A percentile compares a stretch with the other conserved stretches of the same genome.
These are phyloP conservation scores for Vitis rotundifolia DNA, from an alignment of 164 flowering plant species.

Conservation along the genomic window DNA sequence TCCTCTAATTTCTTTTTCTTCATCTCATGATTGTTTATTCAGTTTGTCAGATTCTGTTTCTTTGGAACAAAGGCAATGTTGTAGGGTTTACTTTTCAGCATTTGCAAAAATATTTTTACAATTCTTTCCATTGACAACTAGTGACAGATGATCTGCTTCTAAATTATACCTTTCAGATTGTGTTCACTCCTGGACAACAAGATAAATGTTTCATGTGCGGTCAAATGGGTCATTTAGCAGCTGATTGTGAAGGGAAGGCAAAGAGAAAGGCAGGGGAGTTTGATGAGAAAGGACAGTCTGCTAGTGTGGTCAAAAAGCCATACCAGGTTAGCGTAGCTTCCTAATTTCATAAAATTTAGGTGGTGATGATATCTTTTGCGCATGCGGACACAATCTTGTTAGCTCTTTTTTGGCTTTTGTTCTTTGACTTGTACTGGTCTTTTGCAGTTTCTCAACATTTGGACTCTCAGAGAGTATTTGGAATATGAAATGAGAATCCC, in stretches of 20 bases:
- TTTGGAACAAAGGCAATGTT: neutral
- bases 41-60: neutral
- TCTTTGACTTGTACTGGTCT: neutral
- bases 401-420: neutral
- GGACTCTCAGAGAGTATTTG: slow-evolving; percentile 94
- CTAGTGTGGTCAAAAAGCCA: slow-evolving; percentile 67
- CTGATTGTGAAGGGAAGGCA: slow-evolving; percentile 90
- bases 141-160: no score
- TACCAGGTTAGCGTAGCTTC: slow-evolving; percentile 60
- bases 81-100: neutral
- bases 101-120: neutral
- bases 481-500: slow-evolving; percentile 87
- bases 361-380: neutral
- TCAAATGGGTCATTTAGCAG: slow-evolving; percentile 96
- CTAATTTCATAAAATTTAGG: neutral
- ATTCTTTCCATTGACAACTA: no score
- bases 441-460: slow-evolving; percentile 86
- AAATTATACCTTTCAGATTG: slow-evolving; percentile 50
- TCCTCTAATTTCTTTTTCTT: neutral
- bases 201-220: slow-evolving; percentile 97
- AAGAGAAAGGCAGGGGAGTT: slow-evolving; percentile 92
- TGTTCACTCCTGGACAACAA: slow-evolving; percentile 92
- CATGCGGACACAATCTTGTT: neutral
- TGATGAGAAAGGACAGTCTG: slow-evolving; percentile 83
- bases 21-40: neutral